Evolutionary conservation across 2,329 filamentous ascomycete genomes (phyloP).

Genomic region (Akanthomyces uredinophilus): DNA sequence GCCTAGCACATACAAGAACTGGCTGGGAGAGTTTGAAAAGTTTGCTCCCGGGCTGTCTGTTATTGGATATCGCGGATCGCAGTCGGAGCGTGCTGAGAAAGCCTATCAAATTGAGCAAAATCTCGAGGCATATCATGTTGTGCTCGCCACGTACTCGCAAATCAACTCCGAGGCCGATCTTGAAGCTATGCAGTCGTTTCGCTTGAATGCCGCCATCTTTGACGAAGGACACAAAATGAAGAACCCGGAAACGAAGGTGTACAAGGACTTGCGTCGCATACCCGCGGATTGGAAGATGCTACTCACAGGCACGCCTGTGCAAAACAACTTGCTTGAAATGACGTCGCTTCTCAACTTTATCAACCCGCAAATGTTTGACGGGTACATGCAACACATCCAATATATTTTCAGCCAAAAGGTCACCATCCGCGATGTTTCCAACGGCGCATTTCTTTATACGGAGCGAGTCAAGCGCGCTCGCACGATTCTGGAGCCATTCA

Average conservation of each 20-base stretch:
- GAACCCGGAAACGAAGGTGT: constrained; percentile 77
- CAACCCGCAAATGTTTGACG: constrained; percentile 75
- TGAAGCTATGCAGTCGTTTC: constrained; percentile 42
- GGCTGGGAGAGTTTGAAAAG: constrained; percentile 81
- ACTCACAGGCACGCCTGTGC: constrained; percentile 71
- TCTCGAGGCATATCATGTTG: constrained; percentile 58
- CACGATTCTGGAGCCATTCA: constrained; percentile 91
- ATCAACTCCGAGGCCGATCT: constrained; percentile 47
- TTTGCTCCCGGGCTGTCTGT: constrained; percentile 78
- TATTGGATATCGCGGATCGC: constrained; percentile 63
- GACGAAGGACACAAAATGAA: constrained; percentile 94
- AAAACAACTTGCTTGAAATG: constrained; percentile 92
- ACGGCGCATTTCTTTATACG: constrained; percentile 78
- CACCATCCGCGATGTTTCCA: constrained; percentile 70
- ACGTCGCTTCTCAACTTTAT: constrained; percentile 91
- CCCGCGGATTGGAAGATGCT: constrained; percentile 78
- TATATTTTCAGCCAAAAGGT: constrained; percentile 91
- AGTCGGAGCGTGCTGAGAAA: constrained; percentile 62
- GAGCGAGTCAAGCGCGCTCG: constrained; percentile 83
- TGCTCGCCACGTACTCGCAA: constrained; percentile 58
- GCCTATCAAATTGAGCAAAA: constrained; percentile 61
- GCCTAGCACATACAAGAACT: constrained; percentile 91
- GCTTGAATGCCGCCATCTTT: constrained; percentile 62
- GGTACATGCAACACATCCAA: constrained; percentile 71
- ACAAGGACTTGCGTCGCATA: constrained; percentile 73